phyloP scores from a whole-genome alignment of 1,284 basidiomycete genomes.

The Psilocybe mexicana region DNA sequence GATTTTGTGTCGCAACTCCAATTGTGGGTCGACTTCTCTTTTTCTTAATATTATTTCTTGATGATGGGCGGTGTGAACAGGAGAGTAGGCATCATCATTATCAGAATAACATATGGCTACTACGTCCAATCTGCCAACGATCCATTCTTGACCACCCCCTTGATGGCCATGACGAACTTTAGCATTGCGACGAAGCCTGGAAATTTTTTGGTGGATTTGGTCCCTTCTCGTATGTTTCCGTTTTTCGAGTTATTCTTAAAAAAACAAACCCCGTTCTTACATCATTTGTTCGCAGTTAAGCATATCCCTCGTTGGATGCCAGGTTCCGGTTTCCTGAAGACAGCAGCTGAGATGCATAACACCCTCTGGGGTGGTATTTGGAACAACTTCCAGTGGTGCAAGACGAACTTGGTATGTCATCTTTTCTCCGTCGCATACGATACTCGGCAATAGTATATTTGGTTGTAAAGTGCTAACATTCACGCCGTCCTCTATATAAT shows the following conservation, averaged over 20 bases:
- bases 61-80: conserved; percentile 16
- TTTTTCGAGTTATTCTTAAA: background rate
- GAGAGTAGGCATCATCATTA: conserved; percentile 34
- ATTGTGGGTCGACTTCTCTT: conserved; percentile 24
- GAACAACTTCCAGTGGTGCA: background rate
- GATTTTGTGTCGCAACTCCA: conserved; percentile 26
- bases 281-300: background rate
- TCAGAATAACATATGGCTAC: conserved; percentile 38
- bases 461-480: background rate
- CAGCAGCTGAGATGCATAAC: background rate
- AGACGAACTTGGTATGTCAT: background rate
- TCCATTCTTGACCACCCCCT: conserved; percentile 31
- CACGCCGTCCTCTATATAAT: background rate
- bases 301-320: background rate
- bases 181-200: conserved; percentile 33
- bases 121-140: conserved; percentile 32
- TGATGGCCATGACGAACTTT: conserved; percentile 36
- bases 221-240: conserved; percentile 6
- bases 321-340: background rate
- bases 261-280: background rate
- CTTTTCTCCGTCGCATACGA: too few relatives aligned
- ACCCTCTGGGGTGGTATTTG: background rate
- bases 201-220: conserved; percentile 18
- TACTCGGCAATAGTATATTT: too few relatives aligned
- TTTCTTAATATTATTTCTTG: background rate